Conservation (phyloP, 139 green algal species). For the Coccomyxa sp. region DNA sequence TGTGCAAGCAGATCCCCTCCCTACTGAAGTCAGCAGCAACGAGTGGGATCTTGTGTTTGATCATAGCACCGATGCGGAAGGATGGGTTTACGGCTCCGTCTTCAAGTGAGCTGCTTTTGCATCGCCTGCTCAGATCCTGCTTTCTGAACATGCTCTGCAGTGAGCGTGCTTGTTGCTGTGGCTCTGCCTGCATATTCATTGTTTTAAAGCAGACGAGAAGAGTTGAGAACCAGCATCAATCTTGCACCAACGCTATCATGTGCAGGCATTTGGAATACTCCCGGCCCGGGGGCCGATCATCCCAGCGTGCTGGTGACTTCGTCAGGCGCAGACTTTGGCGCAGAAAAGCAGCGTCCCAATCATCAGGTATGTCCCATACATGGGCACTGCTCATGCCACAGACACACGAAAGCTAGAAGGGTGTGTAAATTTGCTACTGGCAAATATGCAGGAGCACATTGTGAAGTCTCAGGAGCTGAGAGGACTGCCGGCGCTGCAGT, state of each 20-base stretch:
- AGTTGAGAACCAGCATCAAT: background rate
- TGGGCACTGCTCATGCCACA: background rate
- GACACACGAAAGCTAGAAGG: background rate
- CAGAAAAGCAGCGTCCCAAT: background rate
- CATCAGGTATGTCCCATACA: background rate
- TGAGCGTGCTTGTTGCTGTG: background rate
- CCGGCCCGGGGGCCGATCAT: conserved; percentile 34
- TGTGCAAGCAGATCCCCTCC: conserved; percentile 3
- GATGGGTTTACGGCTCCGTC: conserved; percentile 46
- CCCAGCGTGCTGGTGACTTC: conserved; percentile 33
- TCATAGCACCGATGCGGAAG: conserved; percentile 30
- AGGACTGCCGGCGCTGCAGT: background rate
- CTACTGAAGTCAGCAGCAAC: background rate
- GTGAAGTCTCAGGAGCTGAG: conserved; percentile 5
- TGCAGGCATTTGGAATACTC: conserved; percentile 43
- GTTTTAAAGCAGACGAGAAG: background rate
- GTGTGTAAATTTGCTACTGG: background rate
- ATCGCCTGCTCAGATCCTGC: background rate
- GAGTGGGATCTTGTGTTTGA: conserved; percentile 26
- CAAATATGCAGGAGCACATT: background rate
- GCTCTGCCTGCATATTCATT: too few relatives aligned
- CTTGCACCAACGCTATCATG: background rate
- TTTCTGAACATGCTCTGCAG: background rate
- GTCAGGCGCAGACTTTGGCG: conserved; percentile 32
- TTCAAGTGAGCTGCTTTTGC: conserved; percentile 29